Conservation (phyloP, 768 basidiomycete genomes). For the Grammothele lineata region DNA sequence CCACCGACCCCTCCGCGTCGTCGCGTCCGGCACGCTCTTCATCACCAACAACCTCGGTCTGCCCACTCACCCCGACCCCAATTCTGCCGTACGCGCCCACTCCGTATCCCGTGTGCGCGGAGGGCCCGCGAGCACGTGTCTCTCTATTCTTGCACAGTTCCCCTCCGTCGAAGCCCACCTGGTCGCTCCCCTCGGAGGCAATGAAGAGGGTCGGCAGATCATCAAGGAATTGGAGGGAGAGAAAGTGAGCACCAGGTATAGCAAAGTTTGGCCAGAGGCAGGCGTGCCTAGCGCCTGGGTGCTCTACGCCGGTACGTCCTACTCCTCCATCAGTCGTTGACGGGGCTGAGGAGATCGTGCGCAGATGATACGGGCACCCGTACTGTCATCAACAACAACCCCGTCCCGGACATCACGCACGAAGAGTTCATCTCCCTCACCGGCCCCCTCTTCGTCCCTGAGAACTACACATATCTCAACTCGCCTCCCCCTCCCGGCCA, state of each 20-base stretch:
- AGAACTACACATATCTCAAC: conserved; percentile 56
- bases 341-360: neutral
- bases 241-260: conserved; percentile 67
- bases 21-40: conserved; percentile 80
- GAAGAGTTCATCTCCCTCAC: conserved; percentile 80
- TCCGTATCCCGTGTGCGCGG: conserved; percentile 65
- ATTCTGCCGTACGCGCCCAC: conserved; percentile 63
- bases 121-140: conserved; percentile 66
- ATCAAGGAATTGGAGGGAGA: conserved; percentile 60
- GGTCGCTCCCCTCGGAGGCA: conserved; percentile 70
- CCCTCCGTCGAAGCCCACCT: conserved; percentile 59
- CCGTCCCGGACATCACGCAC: conserved; percentile 80
- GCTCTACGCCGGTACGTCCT: conserved; percentile 56
- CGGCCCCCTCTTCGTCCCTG: conserved; percentile 77
- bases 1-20: conserved; percentile 54
- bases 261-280: conserved; percentile 67
- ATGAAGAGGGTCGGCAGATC: conserved; percentile 62
- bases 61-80: conserved; percentile 53
- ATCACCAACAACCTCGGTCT: conserved; percentile 68
- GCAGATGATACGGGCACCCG: conserved; percentile 54
- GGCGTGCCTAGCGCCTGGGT: conserved; percentile 84
- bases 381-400: conserved; percentile 83
- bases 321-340: neutral
- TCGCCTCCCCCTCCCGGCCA: conserved; percentile 10
- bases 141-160: conserved; percentile 73